Base-by-base conservation (phyloP, 108 stramenopile genomes). In the Cylindrotheca closterium region DNA sequence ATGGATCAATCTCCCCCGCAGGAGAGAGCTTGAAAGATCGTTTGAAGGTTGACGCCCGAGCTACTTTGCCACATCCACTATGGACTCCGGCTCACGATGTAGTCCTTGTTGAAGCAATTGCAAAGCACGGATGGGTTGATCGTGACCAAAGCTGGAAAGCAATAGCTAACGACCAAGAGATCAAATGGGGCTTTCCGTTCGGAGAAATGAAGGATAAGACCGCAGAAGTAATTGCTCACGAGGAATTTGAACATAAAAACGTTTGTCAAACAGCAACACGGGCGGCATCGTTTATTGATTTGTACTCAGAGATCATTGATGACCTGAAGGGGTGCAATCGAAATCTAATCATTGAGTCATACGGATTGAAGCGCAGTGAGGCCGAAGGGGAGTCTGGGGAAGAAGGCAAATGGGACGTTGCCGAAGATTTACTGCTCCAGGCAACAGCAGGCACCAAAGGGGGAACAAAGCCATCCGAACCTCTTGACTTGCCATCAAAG, bases 101-200 rank as follows among this genome's bases (percentile, higher is more conserved):
- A 15, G 61, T 86, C 19, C 66, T 94, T 47, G 58, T 91, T 55
- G 63, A 66, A 18, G 86, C 89, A 18, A 79, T 86, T 25, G 69
- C 62, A 0, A 87, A 91, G 68, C 93, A 94, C 66, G 93, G 93
- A 21, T 94, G 87, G 87, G 64, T 89, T 37, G 93, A 94, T 30
- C 53, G 73, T 2, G 86, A 84, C 19, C 8, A 60, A 12, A 31
- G 59, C 58, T 78, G 65, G 8, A 70, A 60, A 26, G 75, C 77
- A 0, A 89, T 91, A 22, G 60, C 53, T 7, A 65, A 75, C 46
- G 92, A 93, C 47, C 58, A 73, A 22, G 56, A 55, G 0, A 85
- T 93, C 18, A 58, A 69, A 31, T 93, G 92, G 92, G 85, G 85
- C 7, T 55, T 65, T 42, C 88, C 92, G 8, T 90, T 88, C 55